Evolutionary conservation across 352 stramenopile species (phyloP).

Genomic region (Phytophthora cajani): DNA sequence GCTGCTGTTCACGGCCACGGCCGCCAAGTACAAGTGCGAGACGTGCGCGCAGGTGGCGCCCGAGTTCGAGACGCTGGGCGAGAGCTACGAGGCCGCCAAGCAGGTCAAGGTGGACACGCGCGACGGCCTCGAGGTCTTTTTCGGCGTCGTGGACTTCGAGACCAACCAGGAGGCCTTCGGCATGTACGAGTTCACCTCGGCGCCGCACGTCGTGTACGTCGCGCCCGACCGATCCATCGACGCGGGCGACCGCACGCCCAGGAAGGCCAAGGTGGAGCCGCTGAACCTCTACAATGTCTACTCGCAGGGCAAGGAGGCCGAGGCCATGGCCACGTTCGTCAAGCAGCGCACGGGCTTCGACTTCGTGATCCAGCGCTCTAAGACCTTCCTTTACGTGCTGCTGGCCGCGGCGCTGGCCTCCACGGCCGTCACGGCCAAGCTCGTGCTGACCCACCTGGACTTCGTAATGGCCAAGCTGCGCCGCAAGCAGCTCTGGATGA

Average conservation of each 20-base stretch:
- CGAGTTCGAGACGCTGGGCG: constrained; percentile 68
- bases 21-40: constrained; percentile 80
- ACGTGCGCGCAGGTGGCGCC: constrained; percentile 73
- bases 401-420: constrained; percentile 36
- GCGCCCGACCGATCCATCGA: constrained; percentile 66
- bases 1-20: constrained; percentile 78
- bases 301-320: constrained; percentile 72
- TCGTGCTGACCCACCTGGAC: constrained; percentile 75
- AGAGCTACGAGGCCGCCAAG: constrained; percentile 71
- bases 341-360: constrained; percentile 87
- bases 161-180: constrained; percentile 71
- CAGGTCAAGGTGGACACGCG: constrained; percentile 78
- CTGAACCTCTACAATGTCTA: constrained; percentile 85
- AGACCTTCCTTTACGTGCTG: constrained; percentile 69
- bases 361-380: constrained; percentile 74
- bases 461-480: constrained; percentile 73
- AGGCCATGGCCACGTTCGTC: constrained; percentile 74
- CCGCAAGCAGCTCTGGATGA: constrained; percentile 88
- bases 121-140: constrained; percentile 81
- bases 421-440: constrained; percentile 54
- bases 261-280: constrained; percentile 59
- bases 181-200: constrained; percentile 81
- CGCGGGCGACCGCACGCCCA: constrained; percentile 50
- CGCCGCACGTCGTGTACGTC: constrained; percentile 80
- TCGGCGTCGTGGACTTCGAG: constrained; percentile 82